These are phyloP conservation scores for Cordyceps cateniannulata DNA, from an alignment of 2,329 filamentous ascomycete genomes.

Conservation along the genomic window DNA sequence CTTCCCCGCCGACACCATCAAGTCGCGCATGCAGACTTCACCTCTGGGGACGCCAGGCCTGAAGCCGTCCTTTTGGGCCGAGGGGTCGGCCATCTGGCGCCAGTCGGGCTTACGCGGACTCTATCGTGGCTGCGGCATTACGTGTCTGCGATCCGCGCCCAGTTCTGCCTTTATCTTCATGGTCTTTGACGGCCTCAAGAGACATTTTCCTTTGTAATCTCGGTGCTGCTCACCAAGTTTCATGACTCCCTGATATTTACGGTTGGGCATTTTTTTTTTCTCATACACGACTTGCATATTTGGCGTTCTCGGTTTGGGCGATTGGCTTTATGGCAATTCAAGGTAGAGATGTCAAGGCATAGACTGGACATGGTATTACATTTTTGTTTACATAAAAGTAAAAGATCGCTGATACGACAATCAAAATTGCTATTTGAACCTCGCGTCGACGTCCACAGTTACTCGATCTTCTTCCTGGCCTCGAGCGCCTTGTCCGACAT, in stretches of 20 bases:
- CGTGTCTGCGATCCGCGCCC: constrained; percentile 77
- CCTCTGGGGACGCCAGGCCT: constrained; percentile 53
- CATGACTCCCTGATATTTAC: background rate
- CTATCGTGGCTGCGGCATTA: constrained; percentile 94
- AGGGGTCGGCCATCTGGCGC: constrained; percentile 69
- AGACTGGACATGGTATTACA: constrained; percentile 1
- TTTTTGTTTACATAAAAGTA: constrained; percentile 5
- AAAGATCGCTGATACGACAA: background rate
- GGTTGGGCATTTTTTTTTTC: background rate
- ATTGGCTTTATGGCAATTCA: background rate
- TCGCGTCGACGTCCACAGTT: background rate
- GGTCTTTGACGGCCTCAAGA: constrained; percentile 82
- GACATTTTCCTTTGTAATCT: constrained; percentile 49
- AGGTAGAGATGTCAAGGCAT: background rate
- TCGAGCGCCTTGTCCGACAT: constrained; percentile 26
- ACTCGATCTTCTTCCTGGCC: background rate
- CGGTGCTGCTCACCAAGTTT: background rate
- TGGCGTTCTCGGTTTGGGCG: background rate
- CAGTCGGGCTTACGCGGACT: constrained; percentile 76
- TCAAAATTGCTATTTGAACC: background rate
- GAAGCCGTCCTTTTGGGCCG: constrained; percentile 63
- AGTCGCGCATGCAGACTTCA: constrained; percentile 91
- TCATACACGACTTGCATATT: constrained; percentile 7
- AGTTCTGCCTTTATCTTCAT: constrained; percentile 99
- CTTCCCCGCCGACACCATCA: constrained; percentile 95